A percentile compares a stretch with the other conserved stretches of the same genome.
Evolutionary conservation across 2,329 filamentous ascomycete species (phyloP).

Genomic region (Exophiala dermatitidis): DNA sequence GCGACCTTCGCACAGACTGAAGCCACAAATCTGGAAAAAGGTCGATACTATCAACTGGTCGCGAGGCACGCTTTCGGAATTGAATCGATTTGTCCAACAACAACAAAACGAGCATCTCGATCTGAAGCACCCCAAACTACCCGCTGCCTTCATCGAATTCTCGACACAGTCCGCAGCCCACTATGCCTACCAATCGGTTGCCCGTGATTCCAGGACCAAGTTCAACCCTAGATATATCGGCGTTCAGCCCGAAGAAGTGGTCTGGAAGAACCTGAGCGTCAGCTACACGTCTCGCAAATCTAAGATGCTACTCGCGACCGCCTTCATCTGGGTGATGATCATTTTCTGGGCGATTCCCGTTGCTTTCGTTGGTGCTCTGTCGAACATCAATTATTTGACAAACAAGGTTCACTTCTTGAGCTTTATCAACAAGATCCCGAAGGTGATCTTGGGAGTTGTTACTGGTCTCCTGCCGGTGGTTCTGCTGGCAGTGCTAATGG

Average conservation of each 20-base stretch:
- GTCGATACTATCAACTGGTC: conserved; percentile 53
- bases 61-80: conserved; percentile 62
- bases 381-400: conserved; percentile 67
- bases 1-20: conserved; percentile 65
- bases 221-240: conserved; percentile 86
- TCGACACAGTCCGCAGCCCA: conserved; percentile 74
- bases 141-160: conserved; percentile 87
- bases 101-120: conserved; percentile 60
- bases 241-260: conserved; percentile 72
- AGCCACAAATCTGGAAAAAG: conserved; percentile 56
- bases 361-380: conserved; percentile 75
- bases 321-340: conserved; percentile 66
- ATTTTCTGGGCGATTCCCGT: conserved; percentile 79
- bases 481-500: conserved; percentile 74
- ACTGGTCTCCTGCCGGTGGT: conserved; percentile 77
- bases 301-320: conserved; percentile 60
- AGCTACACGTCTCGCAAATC: conserved; percentile 53
- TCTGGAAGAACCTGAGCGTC: conserved; percentile 77
- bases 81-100: conserved; percentile 62
- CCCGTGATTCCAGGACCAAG: conserved; percentile 54
- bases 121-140: conserved; percentile 57
- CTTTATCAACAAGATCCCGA: conserved; percentile 68
- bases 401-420: conserved; percentile 51
- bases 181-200: conserved; percentile 60
- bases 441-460: conserved; percentile 65